A percentile compares a stretch with the other conserved stretches of the same genome.
Conservation (phyloP, 148 eudicot genomes). For the Simmondsia chinensis region DNA sequence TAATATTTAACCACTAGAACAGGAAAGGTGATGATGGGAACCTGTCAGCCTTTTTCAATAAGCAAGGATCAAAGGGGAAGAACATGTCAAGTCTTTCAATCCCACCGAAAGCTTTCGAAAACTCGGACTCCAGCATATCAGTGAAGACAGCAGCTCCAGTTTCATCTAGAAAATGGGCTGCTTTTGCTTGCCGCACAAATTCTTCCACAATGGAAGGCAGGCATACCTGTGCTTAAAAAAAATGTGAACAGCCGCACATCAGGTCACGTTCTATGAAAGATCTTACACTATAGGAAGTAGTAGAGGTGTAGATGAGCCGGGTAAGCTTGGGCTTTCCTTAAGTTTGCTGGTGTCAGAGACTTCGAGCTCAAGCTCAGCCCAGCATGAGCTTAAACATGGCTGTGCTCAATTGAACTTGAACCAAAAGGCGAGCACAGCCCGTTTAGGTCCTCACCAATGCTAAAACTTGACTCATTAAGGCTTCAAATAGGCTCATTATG, state of each 20-base stretch:
- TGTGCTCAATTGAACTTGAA: no score
- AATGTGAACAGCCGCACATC: neutral
- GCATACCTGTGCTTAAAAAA: slow-evolving; percentile 59
- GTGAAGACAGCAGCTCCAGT: slow-evolving; percentile 28
- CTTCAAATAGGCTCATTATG: no score
- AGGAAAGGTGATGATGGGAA: slow-evolving; percentile 3
- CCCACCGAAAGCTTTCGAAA: slow-evolving; percentile 82
- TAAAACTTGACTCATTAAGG: no score
- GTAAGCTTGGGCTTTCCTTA: neutral
- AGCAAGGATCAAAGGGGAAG: slow-evolving; percentile 93
- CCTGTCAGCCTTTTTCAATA: slow-evolving; percentile 77
- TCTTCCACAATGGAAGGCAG: slow-evolving; percentile 96
- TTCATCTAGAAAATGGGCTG: slow-evolving; percentile 38
- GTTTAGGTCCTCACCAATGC: no score
- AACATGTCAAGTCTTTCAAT: slow-evolving; percentile 78
- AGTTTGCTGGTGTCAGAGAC: no score
- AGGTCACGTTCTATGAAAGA: no score
- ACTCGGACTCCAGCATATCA: slow-evolving; percentile 66
- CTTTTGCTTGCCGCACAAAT: slow-evolving; percentile 67
- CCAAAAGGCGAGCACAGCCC: no score
- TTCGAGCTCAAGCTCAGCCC: no score
- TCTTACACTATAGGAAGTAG: neutral
- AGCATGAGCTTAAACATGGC: no score
- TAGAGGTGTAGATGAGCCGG: neutral
- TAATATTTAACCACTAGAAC: no score